A percentile compares a stretch with the other conserved stretches of the same genome.
These are phyloP conservation scores for Anisodus acutangulus DNA, from an alignment of 257 asterid species.

Conservation along the genomic window DNA sequence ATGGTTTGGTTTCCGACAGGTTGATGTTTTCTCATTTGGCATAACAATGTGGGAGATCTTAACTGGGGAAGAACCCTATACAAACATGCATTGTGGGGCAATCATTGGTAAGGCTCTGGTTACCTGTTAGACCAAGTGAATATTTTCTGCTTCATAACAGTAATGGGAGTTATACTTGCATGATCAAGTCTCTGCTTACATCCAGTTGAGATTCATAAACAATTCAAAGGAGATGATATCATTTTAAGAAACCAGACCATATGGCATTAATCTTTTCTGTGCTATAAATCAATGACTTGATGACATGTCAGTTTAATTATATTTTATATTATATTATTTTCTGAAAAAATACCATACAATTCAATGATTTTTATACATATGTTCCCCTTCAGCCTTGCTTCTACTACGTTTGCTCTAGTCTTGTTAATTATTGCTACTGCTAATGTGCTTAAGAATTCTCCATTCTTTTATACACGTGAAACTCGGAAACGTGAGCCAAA, in stretches of 20 bases:
- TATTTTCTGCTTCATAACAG: not conserved
- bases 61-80: conserved; percentile 78
- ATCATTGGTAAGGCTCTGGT: conserved; percentile 62
- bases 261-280: not conserved
- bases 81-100: conserved; percentile 85
- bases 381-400: not conserved
- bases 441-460: not conserved
- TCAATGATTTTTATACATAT: conserved; percentile 10
- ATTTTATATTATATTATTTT: not conserved
- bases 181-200: not conserved
- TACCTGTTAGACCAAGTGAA: not conserved
- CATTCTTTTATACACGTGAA: conserved; percentile 17
- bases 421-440: not conserved
- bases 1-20: conserved; percentile 49
- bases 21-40: conserved; percentile 83
- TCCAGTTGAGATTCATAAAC: conserved; percentile 26
- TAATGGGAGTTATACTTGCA: not conserved
- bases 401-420: not conserved
- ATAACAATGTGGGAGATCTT: conserved; percentile 78
- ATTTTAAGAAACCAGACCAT: not conserved
- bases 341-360: not conserved
- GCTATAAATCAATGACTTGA: not conserved
- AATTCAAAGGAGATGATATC: conserved; percentile 15
- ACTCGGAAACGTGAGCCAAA: not conserved
- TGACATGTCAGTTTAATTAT: not conserved